Evolutionary conservation across 805 yeast species (phyloP), one percentile per base, ranked within the genome.

Genomic region (Ogataea methanolica): DNA sequence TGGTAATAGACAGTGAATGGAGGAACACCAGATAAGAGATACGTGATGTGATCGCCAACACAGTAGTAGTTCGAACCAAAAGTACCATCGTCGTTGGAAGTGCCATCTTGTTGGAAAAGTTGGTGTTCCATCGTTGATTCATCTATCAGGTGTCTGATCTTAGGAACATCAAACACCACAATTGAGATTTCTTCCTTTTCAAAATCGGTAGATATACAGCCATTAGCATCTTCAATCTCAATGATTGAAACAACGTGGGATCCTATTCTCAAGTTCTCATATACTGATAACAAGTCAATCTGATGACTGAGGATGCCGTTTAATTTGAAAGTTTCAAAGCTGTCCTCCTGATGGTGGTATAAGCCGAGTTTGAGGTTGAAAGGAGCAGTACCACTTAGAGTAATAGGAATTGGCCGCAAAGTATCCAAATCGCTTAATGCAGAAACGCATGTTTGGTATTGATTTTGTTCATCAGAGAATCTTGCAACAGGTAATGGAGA

Each of bases 41-140:
- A 88, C 1, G 85, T 74, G 23, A 94, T 79, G 50, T 86, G 85
- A 52, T 92, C 98, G 11, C 99, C 99, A 26, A 92, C 96, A 75
- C 99, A 94, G 59, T 82, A 85, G 57, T 85, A 78, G 35, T 51
- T 55, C 7, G 48, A 41, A 14, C 49, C 60, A 14, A 29, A 11
- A 3, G 19, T 11, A 16, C n/a, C 39, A 9, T 36, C 40, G 8
- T 26, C 33, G 14, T 26, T 22, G 40, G 37, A 16, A 22, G n/a
- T 6, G n/a, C 45, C 21, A 12, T 12, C 6, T 43, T 44, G 36
- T 37, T 39, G 41, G 22, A 46, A 38, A 19, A 41, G 37, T 14
- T 49, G 57, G 38, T 51, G 51, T n/a, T 61, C 65, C 1, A 57
- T 55, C 9, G 58, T 47, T 67, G 70, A 51, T 67, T 61, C 74